Evolutionary conservation across 768 basidiomycete genomes (phyloP), one percentile per base, ranked within the genome.

Genomic region (Boletus bicolor): DNA sequence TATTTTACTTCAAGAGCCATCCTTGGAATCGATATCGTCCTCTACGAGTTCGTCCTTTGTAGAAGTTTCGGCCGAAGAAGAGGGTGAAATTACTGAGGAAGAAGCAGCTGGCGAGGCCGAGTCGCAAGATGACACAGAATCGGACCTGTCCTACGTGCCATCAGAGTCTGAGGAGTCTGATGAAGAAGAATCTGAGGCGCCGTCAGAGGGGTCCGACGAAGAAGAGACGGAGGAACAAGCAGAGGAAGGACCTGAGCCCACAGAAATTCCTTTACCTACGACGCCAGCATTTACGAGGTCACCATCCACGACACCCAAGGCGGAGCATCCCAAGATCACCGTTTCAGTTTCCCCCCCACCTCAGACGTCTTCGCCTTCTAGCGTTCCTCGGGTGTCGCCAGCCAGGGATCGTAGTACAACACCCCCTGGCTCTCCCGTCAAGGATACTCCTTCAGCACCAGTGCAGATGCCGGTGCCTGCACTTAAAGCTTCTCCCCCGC

Each of bases 351-450:
- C 76, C 5, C 62, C 73, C 1, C 61, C 74, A 30, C 66, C 73
- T 19, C 64, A 69, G 26, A 63, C 63, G 8, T 49, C 71, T 12
- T 60, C 66, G 35, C 53, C 63, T 17, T 36, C 49, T 53, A 21
- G 54, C 65, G 46, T 59, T 57, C 44, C 61, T 46, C 51, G 67
- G 7, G 57, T 71, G 26, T 69, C 76, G 7, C 70, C 72, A 8
- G 66, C 65, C 21, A 65, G 71, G 43, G 80, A 80, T 46, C 67
- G 71, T 32, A 84, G 78, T 58, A 82, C 83, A 0, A 89, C 87
- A 10, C 85, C 87, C 11, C 84, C 85, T 15, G 81, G 78, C 2
- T 83, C 86, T n/a, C 86, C 87, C 0, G 64, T 69, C 24, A 82
- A 78, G 59, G 73, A 76, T 37, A 53, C 74, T 11, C 63, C 71